Conservation (phyloP, 345 rosid genomes). For the Eucalyptus shirleyi region DNA sequence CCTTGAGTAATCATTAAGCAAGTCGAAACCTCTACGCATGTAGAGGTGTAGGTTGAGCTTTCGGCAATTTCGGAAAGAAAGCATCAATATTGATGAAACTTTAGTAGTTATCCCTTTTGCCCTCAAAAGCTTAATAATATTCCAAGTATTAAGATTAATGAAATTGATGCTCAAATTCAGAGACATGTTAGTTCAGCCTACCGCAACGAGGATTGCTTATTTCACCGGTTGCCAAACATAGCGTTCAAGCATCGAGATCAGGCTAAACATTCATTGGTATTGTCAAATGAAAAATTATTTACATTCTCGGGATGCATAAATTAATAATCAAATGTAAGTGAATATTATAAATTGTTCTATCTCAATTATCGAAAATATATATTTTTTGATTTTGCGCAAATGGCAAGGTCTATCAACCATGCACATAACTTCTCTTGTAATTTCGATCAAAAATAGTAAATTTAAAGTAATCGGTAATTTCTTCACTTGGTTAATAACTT, state of each 20-base stretch:
- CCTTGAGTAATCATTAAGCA: not conserved
- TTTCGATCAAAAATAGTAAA: fast-evolving
- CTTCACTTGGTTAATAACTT: not conserved
- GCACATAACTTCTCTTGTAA: not conserved
- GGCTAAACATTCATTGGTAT: not conserved
- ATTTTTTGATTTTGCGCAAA: not conserved
- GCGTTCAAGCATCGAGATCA: not conserved
- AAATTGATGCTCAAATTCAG: not conserved
- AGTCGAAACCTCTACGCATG: too few species aligned
- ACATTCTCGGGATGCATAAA: not conserved
- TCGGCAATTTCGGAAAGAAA: not conserved
- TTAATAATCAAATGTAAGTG: not conserved
- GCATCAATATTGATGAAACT: not conserved
- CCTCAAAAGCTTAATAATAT: too few species aligned
- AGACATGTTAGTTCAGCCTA: not conserved
- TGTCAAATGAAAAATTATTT: not conserved
- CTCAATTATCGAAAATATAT: not conserved
- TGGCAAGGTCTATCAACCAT: fast-evolving
- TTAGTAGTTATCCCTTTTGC: not conserved
- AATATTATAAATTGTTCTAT: not conserved
- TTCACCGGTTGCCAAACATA: not conserved
- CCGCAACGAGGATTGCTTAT: not conserved
- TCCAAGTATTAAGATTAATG: not conserved
- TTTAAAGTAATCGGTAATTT: not conserved
- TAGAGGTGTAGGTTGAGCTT: not conserved